Evolutionary conservation across 257 asterid species (phyloP), one percentile per base, ranked within the genome.

Genomic region (Fraxinus anomala): DNA sequence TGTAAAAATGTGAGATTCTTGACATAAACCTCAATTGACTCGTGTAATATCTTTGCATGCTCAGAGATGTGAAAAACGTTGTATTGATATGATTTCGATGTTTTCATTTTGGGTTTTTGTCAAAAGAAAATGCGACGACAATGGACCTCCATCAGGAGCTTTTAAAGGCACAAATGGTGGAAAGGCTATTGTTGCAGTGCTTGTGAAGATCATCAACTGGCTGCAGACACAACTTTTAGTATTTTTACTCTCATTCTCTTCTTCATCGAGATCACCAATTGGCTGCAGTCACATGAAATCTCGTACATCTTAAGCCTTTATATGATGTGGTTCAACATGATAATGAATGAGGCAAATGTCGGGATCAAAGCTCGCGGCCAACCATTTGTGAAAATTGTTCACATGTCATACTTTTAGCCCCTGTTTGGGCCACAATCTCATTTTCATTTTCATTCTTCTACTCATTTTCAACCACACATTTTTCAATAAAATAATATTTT

Each of bases 121-220:
- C 85, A 88, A 92, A 82, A 34, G 73, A 26, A 72, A 59, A 37
- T 93, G 97, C 97, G 88, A 80, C 2, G 84, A 81, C 36, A 84
- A 90, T 61, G 49, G 74, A 28, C 88, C 89, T 44, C 92, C 89
- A 12, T 83, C 90, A 0, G 89, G 86, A 1, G 70, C 73, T 66
- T 68, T 34, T 26, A 90, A 92, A 85, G 90, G 91, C 37, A 85
- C 96, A 6, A 79, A 16, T 13, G 96, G 97, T 74, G 97, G 97
- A 65, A 80, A 24, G 63, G 97, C 92, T 1, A 83, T 92, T 77
- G 92, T 81, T 76, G 91, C 74, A 89, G 97, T 74, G 96, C 97
- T 14, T 92, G 97, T 76, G 91, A 87, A 79, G 97, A 92, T 81
- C 73, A 89, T 81, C 97, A 91, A 85, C 83, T 80, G 26, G 95